Evolutionary conservation across 345 rosid genomes (phyloP).

Genomic region (Sonneratia caseolaris): DNA sequence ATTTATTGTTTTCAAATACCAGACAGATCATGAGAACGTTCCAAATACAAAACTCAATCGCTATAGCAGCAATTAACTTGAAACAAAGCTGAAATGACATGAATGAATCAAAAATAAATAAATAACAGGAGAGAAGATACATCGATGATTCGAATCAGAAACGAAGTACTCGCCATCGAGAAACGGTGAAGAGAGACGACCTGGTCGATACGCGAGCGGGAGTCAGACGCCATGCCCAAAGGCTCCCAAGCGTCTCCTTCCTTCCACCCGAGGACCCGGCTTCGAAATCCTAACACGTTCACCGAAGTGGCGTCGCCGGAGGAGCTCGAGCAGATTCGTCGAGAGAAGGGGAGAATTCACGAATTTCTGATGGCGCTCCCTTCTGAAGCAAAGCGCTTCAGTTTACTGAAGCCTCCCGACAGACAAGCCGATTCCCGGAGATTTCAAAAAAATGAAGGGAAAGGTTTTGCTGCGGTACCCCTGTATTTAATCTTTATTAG

Average conservation of each 20-base stretch:
- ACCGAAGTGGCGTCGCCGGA: not conserved
- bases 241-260: not conserved
- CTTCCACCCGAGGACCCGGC: not conserved
- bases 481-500: not conserved
- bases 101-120: not conserved
- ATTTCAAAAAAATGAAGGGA: not conserved
- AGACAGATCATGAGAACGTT: not conserved
- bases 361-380: not conserved
- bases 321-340: not conserved
- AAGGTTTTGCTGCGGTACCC: not conserved
- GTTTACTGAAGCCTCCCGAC: not conserved
- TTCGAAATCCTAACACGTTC: not conserved
- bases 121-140: not conserved
- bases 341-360: not conserved
- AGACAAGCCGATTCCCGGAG: not conserved
- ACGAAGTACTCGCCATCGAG: too few relatives aligned
- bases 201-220: slow-evolving; percentile 5
- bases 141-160: not conserved
- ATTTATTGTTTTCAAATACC: not conserved
- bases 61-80: not conserved
- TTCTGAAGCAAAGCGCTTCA: not conserved
- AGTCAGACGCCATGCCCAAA: slow-evolving; percentile 1
- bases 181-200: not conserved
- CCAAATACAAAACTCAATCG: not conserved
- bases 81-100: not conserved